Conservation (phyloP, 2,329 filamentous ascomycete species). For the Venturia pyrina region DNA sequence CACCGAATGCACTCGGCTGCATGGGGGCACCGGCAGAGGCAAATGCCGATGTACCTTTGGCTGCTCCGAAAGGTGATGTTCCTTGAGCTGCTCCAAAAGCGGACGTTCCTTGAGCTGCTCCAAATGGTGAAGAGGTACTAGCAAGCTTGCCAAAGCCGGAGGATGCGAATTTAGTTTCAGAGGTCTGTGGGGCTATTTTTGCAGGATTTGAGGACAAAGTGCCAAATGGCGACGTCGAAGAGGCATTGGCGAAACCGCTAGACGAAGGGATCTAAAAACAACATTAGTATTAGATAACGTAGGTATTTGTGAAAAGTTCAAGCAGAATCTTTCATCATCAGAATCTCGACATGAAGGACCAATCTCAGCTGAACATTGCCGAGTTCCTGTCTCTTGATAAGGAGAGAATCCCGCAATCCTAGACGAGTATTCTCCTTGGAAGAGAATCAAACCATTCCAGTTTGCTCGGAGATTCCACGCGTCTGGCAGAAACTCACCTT, state of each 20-base stretch:
- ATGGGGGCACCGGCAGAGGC: constrained; percentile 12
- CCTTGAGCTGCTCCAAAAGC: constrained; percentile 17
- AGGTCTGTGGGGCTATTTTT: constrained; percentile 12
- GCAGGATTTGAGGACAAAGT: constrained; percentile 21
- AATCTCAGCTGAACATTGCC: not conserved
- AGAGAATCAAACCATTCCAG: not conserved
- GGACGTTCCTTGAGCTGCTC: constrained; percentile 26
- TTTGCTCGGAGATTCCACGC: not conserved
- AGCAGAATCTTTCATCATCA: not conserved
- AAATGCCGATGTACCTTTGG: constrained; percentile 7
- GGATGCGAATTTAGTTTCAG: constrained; percentile 11
- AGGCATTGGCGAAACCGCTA: constrained; percentile 36
- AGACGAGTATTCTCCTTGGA: not conserved
- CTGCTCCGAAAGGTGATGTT: constrained; percentile 13
- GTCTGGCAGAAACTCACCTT: not conserved
- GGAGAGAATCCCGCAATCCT: not conserved
- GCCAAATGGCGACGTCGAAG: constrained; percentile 38
- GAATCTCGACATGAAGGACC: not conserved
- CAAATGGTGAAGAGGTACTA: constrained; percentile 24
- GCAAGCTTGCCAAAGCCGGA: constrained; percentile 12
- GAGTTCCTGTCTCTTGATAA: not conserved
- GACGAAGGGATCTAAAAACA: constrained; percentile 22
- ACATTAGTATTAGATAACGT: not conserved
- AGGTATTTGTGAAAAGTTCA: not conserved
- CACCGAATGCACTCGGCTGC: constrained; percentile 19